Percentiles rank a stretch among this genome's conserved stretches.
These are phyloP conservation scores for Coemansia sp. DNA, from an alignment of 192 early-diverging fungal species.

Conservation along the genomic window DNA sequence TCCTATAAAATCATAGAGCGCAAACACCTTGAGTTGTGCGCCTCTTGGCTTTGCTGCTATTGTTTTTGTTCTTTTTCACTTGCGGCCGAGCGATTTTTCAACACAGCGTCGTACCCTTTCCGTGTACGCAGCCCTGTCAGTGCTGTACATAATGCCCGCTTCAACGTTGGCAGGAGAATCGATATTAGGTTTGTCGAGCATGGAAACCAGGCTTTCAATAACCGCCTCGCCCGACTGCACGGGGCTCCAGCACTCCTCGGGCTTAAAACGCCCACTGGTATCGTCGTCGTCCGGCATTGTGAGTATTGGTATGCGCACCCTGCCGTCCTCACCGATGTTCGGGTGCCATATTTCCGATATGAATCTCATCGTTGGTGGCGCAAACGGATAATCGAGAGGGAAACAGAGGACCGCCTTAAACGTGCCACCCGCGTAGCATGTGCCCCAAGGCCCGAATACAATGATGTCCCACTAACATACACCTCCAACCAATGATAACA, in stretches of 20 bases:
- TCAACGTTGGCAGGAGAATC: slow-evolving; percentile 94
- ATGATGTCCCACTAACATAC: slow-evolving; percentile 77
- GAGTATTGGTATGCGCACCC: slow-evolving; percentile 95
- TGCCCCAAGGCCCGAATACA: slow-evolving; percentile 87
- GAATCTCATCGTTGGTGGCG: slow-evolving; percentile 87
- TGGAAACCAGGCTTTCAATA: slow-evolving; percentile 82
- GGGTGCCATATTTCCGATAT: slow-evolving; percentile 88
- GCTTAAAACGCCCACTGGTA: slow-evolving; percentile 83
- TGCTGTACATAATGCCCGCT: slow-evolving; percentile 82
- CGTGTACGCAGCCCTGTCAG: slow-evolving; percentile 66
- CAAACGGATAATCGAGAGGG: slow-evolving; percentile 74
- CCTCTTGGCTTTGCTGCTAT: neutral
- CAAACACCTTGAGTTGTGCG: too few relatives aligned
- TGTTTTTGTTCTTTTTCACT: too few relatives aligned
- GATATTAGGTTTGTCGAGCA: slow-evolving; percentile 90
- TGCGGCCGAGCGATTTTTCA: slow-evolving; percentile 20
- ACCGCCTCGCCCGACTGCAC: slow-evolving; percentile 95
- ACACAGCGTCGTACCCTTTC: slow-evolving; percentile 68
- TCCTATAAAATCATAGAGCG: too few relatives aligned
- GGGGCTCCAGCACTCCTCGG: slow-evolving; percentile 91
- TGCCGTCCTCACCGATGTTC: slow-evolving; percentile 85
- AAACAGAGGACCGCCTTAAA: slow-evolving; percentile 83
- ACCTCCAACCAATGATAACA: too few relatives aligned
- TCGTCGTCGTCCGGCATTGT: slow-evolving; percentile 79
- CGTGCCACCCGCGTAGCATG: slow-evolving; percentile 89